These are phyloP conservation scores for Solanum piurae DNA, from an alignment of 257 asterid genomes.

Conservation along the genomic window DNA sequence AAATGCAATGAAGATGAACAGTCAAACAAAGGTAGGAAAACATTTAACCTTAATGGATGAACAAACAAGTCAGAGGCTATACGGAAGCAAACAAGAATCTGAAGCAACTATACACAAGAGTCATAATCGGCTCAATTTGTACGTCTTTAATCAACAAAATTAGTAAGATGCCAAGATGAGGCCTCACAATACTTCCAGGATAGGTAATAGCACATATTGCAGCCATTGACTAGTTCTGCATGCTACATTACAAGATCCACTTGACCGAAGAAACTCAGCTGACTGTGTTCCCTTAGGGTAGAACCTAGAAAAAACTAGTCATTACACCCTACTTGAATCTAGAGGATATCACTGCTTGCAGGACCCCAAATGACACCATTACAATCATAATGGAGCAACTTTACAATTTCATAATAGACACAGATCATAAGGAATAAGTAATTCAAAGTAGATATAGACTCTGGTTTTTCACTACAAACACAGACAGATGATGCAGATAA, in stretches of 20 bases:
- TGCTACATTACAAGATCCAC: not conserved
- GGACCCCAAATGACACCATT: not conserved
- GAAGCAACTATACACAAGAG: conserved; percentile 2
- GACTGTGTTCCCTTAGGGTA: not conserved
- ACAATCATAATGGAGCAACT: not conserved
- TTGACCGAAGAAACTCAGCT: not conserved
- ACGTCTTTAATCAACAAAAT: not conserved
- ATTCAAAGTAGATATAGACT: not conserved
- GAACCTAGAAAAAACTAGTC: not conserved
- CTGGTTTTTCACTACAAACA: not conserved
- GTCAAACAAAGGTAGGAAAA: not conserved
- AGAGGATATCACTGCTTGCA: not conserved
- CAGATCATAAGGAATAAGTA: not conserved
- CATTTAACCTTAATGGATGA: not conserved
- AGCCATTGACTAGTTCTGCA: not conserved
- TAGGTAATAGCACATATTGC: not conserved
- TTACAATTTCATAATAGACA: not conserved
- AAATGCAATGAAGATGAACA: not conserved
- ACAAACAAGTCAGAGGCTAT: not conserved
- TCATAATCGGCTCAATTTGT: not conserved
- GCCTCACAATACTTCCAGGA: not conserved
- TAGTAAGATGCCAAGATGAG: not conserved
- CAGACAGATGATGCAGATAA: not conserved
- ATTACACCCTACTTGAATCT: not conserved
- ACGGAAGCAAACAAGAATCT: not conserved